Conservation (phyloP, 2,329 filamentous ascomycete genomes). For the Dryadomyces quercivorus region DNA sequence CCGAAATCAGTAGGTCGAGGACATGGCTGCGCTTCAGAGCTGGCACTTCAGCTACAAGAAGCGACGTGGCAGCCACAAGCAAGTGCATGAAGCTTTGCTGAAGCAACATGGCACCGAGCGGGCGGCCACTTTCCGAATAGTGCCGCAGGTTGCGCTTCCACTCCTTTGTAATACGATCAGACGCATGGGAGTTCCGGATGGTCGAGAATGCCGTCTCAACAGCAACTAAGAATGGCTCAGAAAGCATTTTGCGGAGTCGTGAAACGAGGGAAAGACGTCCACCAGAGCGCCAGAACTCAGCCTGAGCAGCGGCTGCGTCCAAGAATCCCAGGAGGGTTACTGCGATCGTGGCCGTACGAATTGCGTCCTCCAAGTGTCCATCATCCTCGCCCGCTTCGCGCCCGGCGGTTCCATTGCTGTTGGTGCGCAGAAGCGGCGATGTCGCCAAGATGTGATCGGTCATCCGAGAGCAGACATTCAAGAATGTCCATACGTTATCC, state of each 20-base stretch:
- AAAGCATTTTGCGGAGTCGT: slow-evolving; percentile 59
- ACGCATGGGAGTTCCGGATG: slow-evolving; percentile 64
- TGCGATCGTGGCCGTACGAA: slow-evolving; percentile 61
- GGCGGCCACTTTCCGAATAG: slow-evolving; percentile 67
- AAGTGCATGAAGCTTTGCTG: slow-evolving; percentile 83
- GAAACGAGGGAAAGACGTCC: slow-evolving; percentile 65
- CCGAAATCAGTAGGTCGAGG: slow-evolving; percentile 57
- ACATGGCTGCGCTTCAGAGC: slow-evolving; percentile 50
- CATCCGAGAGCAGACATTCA: slow-evolving; percentile 56
- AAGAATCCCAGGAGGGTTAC: slow-evolving; percentile 86
- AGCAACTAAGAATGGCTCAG: slow-evolving; percentile 72
- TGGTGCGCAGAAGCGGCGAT: not conserved
- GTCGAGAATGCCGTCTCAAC: slow-evolving; percentile 86
- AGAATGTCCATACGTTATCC: slow-evolving; percentile 56
- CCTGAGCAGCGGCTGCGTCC: slow-evolving; percentile 65
- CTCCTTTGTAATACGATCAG: slow-evolving; percentile 57
- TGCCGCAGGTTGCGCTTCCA: slow-evolving; percentile 82
- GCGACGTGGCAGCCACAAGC: slow-evolving; percentile 64
- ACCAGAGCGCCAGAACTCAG: slow-evolving; percentile 66
- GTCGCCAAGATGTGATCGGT: slow-evolving; percentile 39
- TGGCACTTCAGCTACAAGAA: slow-evolving; percentile 54
- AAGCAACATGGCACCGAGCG: slow-evolving; percentile 81
- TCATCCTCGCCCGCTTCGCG: slow-evolving; percentile 43
- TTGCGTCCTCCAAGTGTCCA: slow-evolving; percentile 51
- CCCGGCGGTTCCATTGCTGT: not conserved